Evolutionary conservation across 768 basidiomycete species (phyloP), one percentile per base, ranked within the genome.

Genomic region (Lactifluus echinatus): DNA sequence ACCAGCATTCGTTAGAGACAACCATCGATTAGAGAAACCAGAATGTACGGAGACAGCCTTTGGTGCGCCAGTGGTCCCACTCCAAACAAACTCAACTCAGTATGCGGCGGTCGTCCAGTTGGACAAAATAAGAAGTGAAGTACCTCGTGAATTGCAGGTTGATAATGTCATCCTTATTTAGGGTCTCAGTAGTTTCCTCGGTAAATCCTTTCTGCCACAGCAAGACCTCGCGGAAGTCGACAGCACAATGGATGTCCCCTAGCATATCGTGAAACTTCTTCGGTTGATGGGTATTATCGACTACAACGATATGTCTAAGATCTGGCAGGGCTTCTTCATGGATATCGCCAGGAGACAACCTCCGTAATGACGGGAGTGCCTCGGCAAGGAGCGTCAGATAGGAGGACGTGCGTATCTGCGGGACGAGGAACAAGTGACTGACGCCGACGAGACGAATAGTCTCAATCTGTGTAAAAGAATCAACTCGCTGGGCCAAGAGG

Each of bases 91-190:
- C n/a, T n/a, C n/a, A n/a, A 39, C 23, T 28, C 31, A 63, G 53
- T 50, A 61, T 40, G 47, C 43, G 8, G 50, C 28, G 44, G 44
- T 63, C 14, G 26, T 21, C 23, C 11, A 23, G 14, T 45, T 40
- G 6, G 29, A 53, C 14, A 36, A 37, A 47, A 31, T 11, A 40
- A 39, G 50, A 40, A 39, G 50, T 8, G 46, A 42, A 69, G 11
- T 59, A 87, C 87, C 88, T 91, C 31, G 89, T 92, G 65, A 91
- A 93, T 65, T 93, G 89, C 56, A 93, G 64, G 65, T 89, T 93
- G 47, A 90, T 82, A 4, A 90, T 75, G 28, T 92, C 89, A 55
- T 88, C 81, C 40, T 80, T 78, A 7, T 75, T 51, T 53, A 84
- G 64, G 2, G 73, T 72, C 19, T 61, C 57, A 36, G 66, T 64